Evolutionary conservation across 495 filamentous ascomycete genomes (phyloP), one percentile per base, ranked within the genome.

Genomic region (Penicillium cosmopolitanum): DNA sequence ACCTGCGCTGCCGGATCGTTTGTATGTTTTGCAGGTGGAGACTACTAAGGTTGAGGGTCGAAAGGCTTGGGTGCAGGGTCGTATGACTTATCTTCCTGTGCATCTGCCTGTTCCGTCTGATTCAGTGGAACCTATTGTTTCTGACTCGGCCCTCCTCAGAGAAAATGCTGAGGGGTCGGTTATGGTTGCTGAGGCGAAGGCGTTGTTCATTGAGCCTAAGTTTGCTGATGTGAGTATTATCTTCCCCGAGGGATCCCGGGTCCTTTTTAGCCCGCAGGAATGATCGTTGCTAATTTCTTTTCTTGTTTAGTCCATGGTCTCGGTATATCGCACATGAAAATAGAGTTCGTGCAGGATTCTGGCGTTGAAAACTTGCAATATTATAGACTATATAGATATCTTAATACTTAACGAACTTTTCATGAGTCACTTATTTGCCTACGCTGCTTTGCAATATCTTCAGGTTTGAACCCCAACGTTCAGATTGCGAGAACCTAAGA

Each of bases 141-240:
- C 53, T 10, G 64, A 69, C 61, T 43, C 31, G 21, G 60, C 50
- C 16, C 38, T 63, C 19, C 53, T 62, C 31, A 56, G 7, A 11
- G 81, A 73, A 55, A 79, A 77, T 47, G 79, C 78, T 54, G 79
- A 87, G 58, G 81, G 78, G 34, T 78, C 84, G 7, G 66, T 84
- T 21, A 81, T 92, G 61, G 78, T 94, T 53, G 87, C 84, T 31
- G 89, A 92, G 73, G 91, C 87, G 31, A 88, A 85, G 67, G 94
- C 89, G 11, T 79, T 98, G 62, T 97, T 96, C 73, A 80, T 98
- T 54, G 92, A 96, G 72, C 94, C 94, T 3, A 92, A 84, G 72
- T 83, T 90, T 70, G 92, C 90, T 16, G 82, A 87, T 87, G 70
- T 72, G 82, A 85, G 62, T 66, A 18, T 53, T 19, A 44, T 8